Base-by-base conservation (phyloP, 2,329 filamentous ascomycete genomes). In the Trichoderma arundinaceum region DNA sequence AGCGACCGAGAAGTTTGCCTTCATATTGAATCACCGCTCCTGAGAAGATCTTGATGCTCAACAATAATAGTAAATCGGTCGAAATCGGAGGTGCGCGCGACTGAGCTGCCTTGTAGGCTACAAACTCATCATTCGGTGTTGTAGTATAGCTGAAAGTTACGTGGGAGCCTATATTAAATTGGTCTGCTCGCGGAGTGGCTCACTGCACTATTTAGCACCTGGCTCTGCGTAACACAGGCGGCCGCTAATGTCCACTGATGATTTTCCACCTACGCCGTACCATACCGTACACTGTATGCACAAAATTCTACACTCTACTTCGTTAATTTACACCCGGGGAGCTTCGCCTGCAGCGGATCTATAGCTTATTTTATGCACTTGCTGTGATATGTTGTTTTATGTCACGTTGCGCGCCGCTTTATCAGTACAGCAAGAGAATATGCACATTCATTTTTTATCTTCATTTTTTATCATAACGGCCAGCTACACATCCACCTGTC, bases 401-500 rank as follows among this genome's bases (percentile, higher is more conserved):
- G 3, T 52, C 38, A 52, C 38, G 2, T 17, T 19, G 28, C 28
- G 22, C 28, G 39, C 22, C 9, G 8, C 9, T 38, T 60, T 28
- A 61, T 17, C 3, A 8, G n/a, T 15, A 43, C 39, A 38, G 59
- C 59, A 63, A 46, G 39, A 8, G 32, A 43, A 46, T 48, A 46
- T 63, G 59, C 49, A 63, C 39, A 43, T 54, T 46, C 49, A 44
- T 54, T 63, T 63, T 54, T 63, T 63, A 35, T 46, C 39, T 63
- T 63, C 58, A 46, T 63, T 66, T 68, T 67, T 35, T 71, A 66
- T 73, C 73, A 70, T 72, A 69, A 73, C 57, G 66, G 53, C 71
- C 72, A 69, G 71, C 70, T 75, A 74, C 72, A 74, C 59, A 72
- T 72, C 71, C 73, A 68, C 69, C 22, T 71, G 71, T 73, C 71